Evolutionary conservation across 2,329 filamentous ascomycete species (phyloP).

Genomic region (Penicillium sp.): DNA sequence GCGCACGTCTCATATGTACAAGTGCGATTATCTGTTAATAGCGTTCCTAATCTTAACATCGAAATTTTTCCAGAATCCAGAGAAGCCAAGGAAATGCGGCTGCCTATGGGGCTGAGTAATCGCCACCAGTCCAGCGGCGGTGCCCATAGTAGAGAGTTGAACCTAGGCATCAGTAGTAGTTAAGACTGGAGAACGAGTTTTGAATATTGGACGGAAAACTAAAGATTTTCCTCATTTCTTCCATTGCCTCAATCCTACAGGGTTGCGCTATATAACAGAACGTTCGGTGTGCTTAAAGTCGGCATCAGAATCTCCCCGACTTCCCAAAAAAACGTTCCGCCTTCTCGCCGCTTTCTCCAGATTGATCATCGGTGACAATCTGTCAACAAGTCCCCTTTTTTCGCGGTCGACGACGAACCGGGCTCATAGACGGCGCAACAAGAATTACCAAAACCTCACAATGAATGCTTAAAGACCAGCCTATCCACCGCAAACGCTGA

Average conservation of each 20-base stretch:
- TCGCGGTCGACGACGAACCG: background rate
- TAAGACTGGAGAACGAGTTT: background rate
- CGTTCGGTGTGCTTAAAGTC: constrained; percentile 6
- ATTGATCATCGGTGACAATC: background rate
- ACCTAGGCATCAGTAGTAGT: background rate
- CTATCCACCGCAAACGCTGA: constrained; percentile 1
- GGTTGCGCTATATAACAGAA: background rate
- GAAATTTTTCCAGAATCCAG: background rate
- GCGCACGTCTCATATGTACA: background rate
- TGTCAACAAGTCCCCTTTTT: background rate
- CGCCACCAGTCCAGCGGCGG: background rate
- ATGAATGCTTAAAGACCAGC: constrained; percentile 18
- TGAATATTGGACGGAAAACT: too few relatives aligned
- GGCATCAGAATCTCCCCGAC: constrained; percentile 11
- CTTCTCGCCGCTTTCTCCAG: constrained; percentile 7
- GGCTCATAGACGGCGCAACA: background rate
- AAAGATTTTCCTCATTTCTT: background rate
- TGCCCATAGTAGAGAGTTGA: background rate
- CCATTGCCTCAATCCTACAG: background rate
- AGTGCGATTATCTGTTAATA: background rate
- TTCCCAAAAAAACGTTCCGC: constrained; percentile 15
- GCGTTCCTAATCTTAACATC: background rate
- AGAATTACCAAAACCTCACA: background rate
- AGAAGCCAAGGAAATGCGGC: constrained; percentile 14
- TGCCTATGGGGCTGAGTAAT: constrained; percentile 30